Evolutionary conservation across 2,329 filamentous ascomycete genomes (phyloP).

Genomic region (Penicillium sp.): DNA sequence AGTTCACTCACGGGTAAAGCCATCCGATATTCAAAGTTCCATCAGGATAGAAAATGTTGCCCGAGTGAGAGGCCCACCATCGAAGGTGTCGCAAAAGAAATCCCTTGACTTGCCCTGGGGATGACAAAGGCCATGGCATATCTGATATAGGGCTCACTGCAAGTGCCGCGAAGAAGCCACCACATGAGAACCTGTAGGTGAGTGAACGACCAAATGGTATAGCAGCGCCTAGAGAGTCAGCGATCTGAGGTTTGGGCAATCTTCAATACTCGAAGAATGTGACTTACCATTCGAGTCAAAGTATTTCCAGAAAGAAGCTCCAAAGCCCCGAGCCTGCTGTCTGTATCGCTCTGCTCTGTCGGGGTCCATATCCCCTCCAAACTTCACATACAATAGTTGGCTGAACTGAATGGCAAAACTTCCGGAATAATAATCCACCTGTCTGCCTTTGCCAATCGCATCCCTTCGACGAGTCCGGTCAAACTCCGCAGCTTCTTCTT

Average conservation of each 20-base stretch:
- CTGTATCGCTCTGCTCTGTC: constrained; percentile 41
- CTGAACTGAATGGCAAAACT: constrained; percentile 58
- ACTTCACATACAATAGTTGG: constrained; percentile 51
- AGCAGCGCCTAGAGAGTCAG: constrained; percentile 42
- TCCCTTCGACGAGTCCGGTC: constrained; percentile 3
- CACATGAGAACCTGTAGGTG: constrained; percentile 55
- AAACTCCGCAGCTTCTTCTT: constrained; percentile 15
- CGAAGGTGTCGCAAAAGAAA: constrained; percentile 53
- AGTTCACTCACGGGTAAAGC: constrained; percentile 32
- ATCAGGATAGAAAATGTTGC: constrained; percentile 51
- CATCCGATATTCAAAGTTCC: constrained; percentile 55
- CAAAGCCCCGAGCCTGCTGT: constrained; percentile 46
- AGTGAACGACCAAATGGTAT: constrained; percentile 56
- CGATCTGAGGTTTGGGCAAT: neutral
- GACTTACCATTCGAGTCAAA: constrained; percentile 49
- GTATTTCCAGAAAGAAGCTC: constrained; percentile 49
- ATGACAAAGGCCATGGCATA: constrained; percentile 40
- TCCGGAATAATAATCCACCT: constrained; percentile 57
- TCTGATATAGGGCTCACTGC: constrained; percentile 45
- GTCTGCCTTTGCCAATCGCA: constrained; percentile 23
- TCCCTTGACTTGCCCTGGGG: constrained; percentile 49
- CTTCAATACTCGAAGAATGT: no score
- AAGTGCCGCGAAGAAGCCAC: constrained; percentile 51
- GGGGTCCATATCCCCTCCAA: constrained; percentile 46
- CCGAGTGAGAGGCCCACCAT: constrained; percentile 50